Percentiles rank a stretch among this genome's conserved stretches.
These are phyloP conservation scores for Inonotus hispidus DNA, from an alignment of 1,284 basidiomycete genomes.

Conservation along the genomic window DNA sequence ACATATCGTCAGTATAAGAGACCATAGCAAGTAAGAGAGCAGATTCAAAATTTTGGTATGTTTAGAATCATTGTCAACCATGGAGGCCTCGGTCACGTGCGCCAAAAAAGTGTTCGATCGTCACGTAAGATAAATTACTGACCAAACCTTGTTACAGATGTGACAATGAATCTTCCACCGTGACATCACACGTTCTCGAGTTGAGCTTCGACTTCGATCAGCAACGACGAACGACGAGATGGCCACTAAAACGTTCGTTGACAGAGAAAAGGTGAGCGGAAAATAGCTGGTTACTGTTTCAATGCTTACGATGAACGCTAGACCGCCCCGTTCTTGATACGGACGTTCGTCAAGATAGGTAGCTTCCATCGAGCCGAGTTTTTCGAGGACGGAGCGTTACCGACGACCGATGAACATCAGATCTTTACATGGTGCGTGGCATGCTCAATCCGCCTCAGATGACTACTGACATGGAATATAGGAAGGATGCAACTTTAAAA, in stretches of 20 bases:
- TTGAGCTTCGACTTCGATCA: not conserved
- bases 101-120: too few species aligned
- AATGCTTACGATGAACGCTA: conserved; percentile 25
- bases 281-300: not conserved
- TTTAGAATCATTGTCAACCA: not conserved
- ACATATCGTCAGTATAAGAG: not conserved
- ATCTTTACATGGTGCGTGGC: conserved; percentile 63
- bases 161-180: not conserved
- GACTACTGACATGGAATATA: conserved; percentile 26
- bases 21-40: not conserved
- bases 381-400: conserved; percentile 69
- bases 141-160: too few species aligned
- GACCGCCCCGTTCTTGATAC: conserved; percentile 73
- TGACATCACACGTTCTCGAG: not conserved
- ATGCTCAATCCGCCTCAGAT: not conserved
- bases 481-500: conserved; percentile 74
- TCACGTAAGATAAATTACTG: too few species aligned
- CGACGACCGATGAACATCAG: conserved; percentile 72
- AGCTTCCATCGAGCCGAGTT: conserved; percentile 62
- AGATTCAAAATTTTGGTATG: not conserved
- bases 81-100: too few species aligned
- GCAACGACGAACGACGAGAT: not conserved
- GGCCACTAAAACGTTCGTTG: conserved; percentile 27
- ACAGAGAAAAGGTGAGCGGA: conserved; percentile 34
- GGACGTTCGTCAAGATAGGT: conserved; percentile 76